phyloP scores from a whole-genome alignment of 257 asterid species.

The Nicotiana knightiana region DNA sequence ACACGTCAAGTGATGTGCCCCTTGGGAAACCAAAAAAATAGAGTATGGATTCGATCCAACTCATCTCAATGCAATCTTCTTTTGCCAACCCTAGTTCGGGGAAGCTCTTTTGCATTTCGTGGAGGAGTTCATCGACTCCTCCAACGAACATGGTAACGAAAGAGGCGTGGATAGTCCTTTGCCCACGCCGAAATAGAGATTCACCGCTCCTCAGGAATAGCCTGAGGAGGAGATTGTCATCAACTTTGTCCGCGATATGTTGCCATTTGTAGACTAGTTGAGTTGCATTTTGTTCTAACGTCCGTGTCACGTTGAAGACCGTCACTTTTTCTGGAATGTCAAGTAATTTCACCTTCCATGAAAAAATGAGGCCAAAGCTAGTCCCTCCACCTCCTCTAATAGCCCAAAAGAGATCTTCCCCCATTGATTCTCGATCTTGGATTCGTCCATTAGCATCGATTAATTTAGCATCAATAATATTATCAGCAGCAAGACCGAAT shows the following conservation, averaged over 20 bases:
- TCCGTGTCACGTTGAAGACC: neutral
- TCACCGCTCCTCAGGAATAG: neutral
- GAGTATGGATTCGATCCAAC: neutral
- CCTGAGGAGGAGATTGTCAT: neutral
- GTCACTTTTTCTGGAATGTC: neutral
- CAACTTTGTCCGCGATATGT: neutral
- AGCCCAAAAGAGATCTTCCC: neutral
- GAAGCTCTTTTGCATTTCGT: neutral
- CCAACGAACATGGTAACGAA: constrained; percentile 1
- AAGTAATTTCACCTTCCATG: constrained; percentile 3
- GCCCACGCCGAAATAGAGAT: neutral
- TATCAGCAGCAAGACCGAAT: neutral
- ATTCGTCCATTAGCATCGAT: neutral
- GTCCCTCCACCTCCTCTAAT: constrained; percentile 9
- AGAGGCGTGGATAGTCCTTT: neutral
- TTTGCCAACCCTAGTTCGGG: neutral
- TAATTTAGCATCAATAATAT: neutral
- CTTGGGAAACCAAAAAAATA: neutral
- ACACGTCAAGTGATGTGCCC: neutral
- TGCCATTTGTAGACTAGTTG: constrained; percentile 7
- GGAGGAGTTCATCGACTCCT: neutral
- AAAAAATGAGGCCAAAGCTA: neutral
- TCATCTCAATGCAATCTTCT: neutral
- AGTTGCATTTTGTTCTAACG: neutral
- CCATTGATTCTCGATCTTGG: neutral